These are phyloP conservation scores for Musa acuminata DNA, from an alignment of 176 grass and related monocot species.

Conservation along the genomic window DNA sequence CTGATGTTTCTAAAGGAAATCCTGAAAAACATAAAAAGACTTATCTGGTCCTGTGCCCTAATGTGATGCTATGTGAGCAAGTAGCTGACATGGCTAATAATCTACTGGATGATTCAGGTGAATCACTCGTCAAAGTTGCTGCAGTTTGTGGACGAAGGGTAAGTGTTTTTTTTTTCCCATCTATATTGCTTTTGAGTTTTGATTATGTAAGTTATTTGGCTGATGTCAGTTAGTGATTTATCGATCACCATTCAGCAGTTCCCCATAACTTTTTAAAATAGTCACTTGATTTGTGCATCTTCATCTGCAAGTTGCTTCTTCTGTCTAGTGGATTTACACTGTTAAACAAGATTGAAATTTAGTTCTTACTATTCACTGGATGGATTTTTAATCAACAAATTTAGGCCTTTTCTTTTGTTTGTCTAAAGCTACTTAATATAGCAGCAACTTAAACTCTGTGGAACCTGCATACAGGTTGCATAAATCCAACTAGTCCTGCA, in stretches of 20 bases:
- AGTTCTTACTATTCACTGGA: neutral
- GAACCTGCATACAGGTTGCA: neutral
- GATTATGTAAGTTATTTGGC: neutral
- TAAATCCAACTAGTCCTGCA: neutral
- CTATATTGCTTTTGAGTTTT: neutral
- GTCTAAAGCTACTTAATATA: neutral
- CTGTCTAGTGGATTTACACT: neutral
- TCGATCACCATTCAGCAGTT: neutral
- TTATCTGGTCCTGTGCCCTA: constrained; percentile 67
- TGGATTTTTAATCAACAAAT: neutral
- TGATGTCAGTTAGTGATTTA: neutral
- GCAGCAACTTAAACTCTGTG: neutral
- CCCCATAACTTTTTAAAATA: neutral
- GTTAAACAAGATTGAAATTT: neutral
- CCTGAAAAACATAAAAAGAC: constrained; percentile 12
- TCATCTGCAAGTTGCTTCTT: neutral
- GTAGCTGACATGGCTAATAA: constrained; percentile 73
- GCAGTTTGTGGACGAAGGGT: constrained; percentile 89
- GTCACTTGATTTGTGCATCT: neutral
- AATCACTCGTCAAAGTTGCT: constrained; percentile 53
- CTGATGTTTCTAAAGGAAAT: constrained; percentile 17
- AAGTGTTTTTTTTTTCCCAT: constrained; percentile 1
- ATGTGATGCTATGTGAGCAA: constrained; percentile 95
- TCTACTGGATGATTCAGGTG: constrained; percentile 56
- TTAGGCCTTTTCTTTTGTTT: neutral